Conservation (phyloP, 2,329 filamentous ascomycete species). For the Colletotrichum cereale region DNA sequence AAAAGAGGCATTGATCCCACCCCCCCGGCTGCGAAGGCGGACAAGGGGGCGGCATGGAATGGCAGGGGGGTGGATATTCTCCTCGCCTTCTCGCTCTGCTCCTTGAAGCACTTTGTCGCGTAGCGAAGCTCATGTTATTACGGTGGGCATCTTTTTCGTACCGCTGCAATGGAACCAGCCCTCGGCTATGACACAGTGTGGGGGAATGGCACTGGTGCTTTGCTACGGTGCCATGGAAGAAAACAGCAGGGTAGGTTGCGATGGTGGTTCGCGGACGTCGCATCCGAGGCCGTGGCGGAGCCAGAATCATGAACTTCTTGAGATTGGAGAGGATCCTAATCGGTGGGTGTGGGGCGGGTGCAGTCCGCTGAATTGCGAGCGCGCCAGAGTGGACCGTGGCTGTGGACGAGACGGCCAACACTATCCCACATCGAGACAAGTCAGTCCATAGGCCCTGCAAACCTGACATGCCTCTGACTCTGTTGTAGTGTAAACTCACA, state of each 20-base stretch:
- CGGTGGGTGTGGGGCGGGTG: conserved; percentile 27
- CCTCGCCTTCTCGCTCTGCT: conserved; percentile 4
- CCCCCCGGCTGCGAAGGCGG: conserved; percentile 3
- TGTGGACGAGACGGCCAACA: neutral
- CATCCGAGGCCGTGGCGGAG: conserved; percentile 32
- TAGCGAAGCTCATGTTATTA: neutral
- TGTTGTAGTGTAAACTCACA: neutral
- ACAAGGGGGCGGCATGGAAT: conserved; percentile 15
- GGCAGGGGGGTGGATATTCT: conserved; percentile 1
- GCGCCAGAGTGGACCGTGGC: neutral
- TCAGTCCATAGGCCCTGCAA: neutral
- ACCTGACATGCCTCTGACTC: neutral
- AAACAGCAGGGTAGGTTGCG: conserved; percentile 12
- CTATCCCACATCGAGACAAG: neutral
- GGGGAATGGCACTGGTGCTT: neutral
- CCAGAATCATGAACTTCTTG: conserved; percentile 32
- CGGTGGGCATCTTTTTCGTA: neutral
- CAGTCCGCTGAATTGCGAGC: conserved; percentile 9
- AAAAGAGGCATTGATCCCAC: conserved; percentile 1
- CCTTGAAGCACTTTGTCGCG: too few species aligned
- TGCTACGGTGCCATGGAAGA: neutral
- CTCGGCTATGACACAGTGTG: neutral
- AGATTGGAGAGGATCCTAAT: conserved; percentile 31
- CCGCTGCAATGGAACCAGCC: neutral
- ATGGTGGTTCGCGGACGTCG: conserved; percentile 26